Base-by-base conservation (phyloP, 148 eudicot species). In the Fagopyrum tataricum region DNA sequence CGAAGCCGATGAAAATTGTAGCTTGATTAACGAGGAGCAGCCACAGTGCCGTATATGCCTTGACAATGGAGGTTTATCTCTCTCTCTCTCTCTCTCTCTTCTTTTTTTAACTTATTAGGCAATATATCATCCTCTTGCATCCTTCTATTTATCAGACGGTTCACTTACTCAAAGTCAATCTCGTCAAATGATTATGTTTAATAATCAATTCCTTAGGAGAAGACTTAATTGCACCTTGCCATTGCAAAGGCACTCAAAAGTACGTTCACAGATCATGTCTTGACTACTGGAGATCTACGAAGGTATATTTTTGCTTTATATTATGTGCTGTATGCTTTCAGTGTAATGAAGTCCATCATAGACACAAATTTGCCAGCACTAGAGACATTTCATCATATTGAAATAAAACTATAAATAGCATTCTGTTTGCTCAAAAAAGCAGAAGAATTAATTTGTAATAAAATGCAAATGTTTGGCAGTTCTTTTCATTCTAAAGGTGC, bases 211-310 rank as follows among this genome's bases (percentile, higher is more conserved):
- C 78, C 42, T 67, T 85, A 95, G 97, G 96, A 75, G 89, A 91
- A 80, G 96, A 95, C 78, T 74, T 95, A 61, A 91, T 95, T 80
- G 90, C 98, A 58, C 98, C 98, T 56, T 91, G 98, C 78, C 91
- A 90, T 73, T 95, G 97, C 84, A 95, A 86, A 86, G 98, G 98
- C 71, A 95, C 98, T 75, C 98, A 95, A 76, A 95, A 95, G 80
- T 95, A 87, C 86, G 98, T 95, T 72, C 97, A 95, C 74, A 87
- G 98, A 81, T 90, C 96, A 77, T 95, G 98, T 76, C 98, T 95
- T 79, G 98, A 95, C 73, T 90, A 90, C 76, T 95, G 98, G 98
- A 87, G 98, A 81, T 91, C 97, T 79, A 91, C 98, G 23, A 94
- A 92, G 98, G 97, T 94, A 82, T 58, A 44, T 14, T 18, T 70